Conservation (phyloP, 2,329 filamentous ascomycete genomes). For the Rhynchosporium agropyri region DNA sequence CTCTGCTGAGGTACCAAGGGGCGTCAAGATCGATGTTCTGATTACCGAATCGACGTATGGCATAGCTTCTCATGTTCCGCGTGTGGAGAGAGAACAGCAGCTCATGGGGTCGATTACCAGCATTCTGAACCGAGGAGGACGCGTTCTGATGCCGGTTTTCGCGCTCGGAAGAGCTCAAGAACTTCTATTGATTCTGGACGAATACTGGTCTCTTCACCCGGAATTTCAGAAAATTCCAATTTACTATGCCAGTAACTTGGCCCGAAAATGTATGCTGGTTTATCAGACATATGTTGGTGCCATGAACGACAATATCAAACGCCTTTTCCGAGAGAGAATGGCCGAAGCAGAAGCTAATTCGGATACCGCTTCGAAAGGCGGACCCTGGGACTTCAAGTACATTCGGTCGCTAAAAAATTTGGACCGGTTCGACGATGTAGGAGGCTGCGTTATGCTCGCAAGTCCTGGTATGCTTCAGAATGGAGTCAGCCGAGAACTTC, state of each 20-base stretch:
- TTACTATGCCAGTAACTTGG: constrained; percentile 95
- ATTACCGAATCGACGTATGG: constrained; percentile 98
- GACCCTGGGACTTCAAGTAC: constrained; percentile 96
- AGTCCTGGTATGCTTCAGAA: constrained; percentile 98
- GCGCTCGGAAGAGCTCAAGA: constrained; percentile 93
- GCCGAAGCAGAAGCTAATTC: constrained; percentile 83
- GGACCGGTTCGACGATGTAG: constrained; percentile 94
- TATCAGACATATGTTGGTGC: constrained; percentile 98
- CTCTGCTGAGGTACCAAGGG: constrained; percentile 85
- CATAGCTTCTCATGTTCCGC: constrained; percentile 89
- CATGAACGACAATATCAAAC: constrained; percentile 99
- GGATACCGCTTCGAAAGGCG: constrained; percentile 73
- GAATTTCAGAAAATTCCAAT: constrained; percentile 92
- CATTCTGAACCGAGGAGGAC: constrained; percentile 87
- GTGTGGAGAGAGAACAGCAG: constrained; percentile 86
- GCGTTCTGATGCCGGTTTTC: constrained; percentile 93
- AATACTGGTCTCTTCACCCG: constrained; percentile 90
- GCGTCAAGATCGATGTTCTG: constrained; percentile 90
- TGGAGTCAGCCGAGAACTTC: constrained; percentile 86
- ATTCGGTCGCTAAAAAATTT: constrained; percentile 90
- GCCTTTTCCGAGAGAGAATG: constrained; percentile 90
- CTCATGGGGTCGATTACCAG: constrained; percentile 95
- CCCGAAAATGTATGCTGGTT: constrained; percentile 95
- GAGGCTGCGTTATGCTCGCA: constrained; percentile 94
- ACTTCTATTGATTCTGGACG: constrained; percentile 88